These are phyloP conservation scores for Mortierella sp. DNA, from an alignment of 371 early-diverging fungal species.

Conservation along the genomic window DNA sequence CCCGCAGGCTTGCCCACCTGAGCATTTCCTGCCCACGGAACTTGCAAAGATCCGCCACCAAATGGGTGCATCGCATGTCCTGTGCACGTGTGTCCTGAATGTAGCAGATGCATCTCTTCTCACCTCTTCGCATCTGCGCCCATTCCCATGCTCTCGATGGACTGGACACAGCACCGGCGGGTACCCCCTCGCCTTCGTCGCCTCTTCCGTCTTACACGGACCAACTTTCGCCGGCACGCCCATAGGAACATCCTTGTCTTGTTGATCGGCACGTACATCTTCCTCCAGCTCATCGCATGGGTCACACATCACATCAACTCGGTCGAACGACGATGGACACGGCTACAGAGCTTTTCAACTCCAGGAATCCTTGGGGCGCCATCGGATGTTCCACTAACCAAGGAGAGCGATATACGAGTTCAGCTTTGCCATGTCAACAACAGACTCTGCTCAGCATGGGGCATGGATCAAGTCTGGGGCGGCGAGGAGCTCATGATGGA, in stretches of 20 bases:
- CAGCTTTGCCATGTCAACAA: slow-evolving; percentile 28
- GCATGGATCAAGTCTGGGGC: slow-evolving; percentile 17
- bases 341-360: slow-evolving; percentile 10
- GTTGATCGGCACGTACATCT: slow-evolving; percentile 17
- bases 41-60: too few species aligned
- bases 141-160: slow-evolving; percentile 23
- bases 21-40: too few species aligned
- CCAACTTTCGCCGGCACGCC: slow-evolving; percentile 9
- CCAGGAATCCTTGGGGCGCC: slow-evolving; percentile 39
- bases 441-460: slow-evolving; percentile 36
- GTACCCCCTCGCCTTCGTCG: slow-evolving; percentile 4
- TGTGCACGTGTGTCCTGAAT: too few species aligned
- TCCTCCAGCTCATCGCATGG: slow-evolving; percentile 18
- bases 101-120: too few species aligned
- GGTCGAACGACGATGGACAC: slow-evolving; percentile 23
- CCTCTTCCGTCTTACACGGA: slow-evolving; percentile 6
- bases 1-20: too few species aligned
- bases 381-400: slow-evolving; percentile 17
- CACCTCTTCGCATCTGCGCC: neutral
- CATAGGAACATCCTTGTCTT: slow-evolving; percentile 24
- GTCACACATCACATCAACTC: slow-evolving; percentile 14
- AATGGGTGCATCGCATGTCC: too few species aligned
- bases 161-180: slow-evolving; percentile 16
- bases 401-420: slow-evolving; percentile 9
- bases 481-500: slow-evolving; percentile 23